These are phyloP conservation scores for Porphyra umbilicalis DNA, from an alignment of 31 red algal species.

Conservation along the genomic window DNA sequence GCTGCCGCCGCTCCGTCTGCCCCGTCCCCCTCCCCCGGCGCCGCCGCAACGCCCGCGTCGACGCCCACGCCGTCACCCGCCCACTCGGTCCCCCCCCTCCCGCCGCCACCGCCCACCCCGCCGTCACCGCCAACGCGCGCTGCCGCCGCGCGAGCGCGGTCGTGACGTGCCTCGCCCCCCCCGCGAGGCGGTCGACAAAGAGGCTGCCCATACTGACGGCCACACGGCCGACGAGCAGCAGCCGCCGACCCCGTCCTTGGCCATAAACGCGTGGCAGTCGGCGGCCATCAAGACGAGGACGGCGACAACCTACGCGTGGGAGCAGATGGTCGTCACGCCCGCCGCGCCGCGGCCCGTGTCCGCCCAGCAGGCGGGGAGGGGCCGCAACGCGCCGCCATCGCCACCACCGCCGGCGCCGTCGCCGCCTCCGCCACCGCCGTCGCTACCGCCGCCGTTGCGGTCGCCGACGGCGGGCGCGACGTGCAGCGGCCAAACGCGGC, in stretches of 20 bases:
- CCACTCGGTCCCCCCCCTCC: no score
- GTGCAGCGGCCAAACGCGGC: slow-evolving; percentile 61
- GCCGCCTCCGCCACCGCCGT: no score
- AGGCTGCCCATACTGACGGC: slow-evolving; percentile 57
- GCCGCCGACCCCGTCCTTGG: slow-evolving; percentile 46
- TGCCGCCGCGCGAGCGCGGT: slow-evolving; percentile 41
- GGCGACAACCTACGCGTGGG: slow-evolving; percentile 72
- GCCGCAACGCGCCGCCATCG: neutral
- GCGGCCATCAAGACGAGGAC: slow-evolving; percentile 63
- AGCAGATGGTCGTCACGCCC: slow-evolving; percentile 43
- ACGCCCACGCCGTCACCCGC: no score
- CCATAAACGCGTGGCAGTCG: slow-evolving; percentile 65
- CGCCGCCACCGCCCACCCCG: neutral
- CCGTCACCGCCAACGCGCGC: neutral
- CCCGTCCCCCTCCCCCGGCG: no score
- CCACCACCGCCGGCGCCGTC: slow-evolving; percentile 17
- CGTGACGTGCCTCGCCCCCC: slow-evolving; percentile 40
- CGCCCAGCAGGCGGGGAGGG: neutral
- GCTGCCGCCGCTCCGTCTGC: no score
- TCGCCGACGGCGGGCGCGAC: no score
- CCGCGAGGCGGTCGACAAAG: slow-evolving; percentile 60
- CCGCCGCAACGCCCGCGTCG: no score
- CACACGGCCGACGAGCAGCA: slow-evolving; percentile 59
- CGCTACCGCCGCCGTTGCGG: slow-evolving; percentile 12
- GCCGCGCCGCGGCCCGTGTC: slow-evolving; percentile 3